Evolutionary conservation across 1,284 basidiomycete genomes (phyloP).

Genomic region (Schizopora paradoxa): DNA sequence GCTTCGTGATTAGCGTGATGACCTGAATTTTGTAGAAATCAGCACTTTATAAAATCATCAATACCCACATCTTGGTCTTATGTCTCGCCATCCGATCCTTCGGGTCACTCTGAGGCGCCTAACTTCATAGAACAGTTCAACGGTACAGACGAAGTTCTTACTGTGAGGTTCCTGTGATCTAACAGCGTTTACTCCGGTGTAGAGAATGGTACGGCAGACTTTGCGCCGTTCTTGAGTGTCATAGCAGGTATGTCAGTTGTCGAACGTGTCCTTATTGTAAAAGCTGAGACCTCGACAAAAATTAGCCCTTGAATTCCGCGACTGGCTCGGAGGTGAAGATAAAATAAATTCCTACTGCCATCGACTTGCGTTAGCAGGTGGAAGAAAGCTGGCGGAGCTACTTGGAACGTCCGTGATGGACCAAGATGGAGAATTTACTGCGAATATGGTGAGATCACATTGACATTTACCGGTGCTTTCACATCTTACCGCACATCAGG

Average conservation of each 20-base stretch:
- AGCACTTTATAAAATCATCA: slow-evolving; percentile 67
- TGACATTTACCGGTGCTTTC: not conserved
- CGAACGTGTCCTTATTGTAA: slow-evolving; percentile 21
- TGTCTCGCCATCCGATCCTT: slow-evolving; percentile 30
- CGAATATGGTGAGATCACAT: slow-evolving; percentile 59
- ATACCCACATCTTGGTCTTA: slow-evolving; percentile 72
- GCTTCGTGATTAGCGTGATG: not conserved
- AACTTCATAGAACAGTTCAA: slow-evolving; percentile 57
- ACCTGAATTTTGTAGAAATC: slow-evolving; percentile 49
- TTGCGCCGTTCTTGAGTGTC: slow-evolving; percentile 45
- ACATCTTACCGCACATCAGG: slow-evolving; percentile 29
- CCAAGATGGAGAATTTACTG: slow-evolving; percentile 58
- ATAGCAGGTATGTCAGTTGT: not conserved
- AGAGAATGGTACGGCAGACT: slow-evolving; percentile 75
- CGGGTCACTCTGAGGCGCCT: slow-evolving; percentile 25
- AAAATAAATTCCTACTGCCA: slow-evolving; percentile 76
- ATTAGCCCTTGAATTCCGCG: slow-evolving; percentile 72
- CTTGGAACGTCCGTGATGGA: slow-evolving; percentile 65
- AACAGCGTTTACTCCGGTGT: not conserved
- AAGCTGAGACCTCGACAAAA: too few relatives aligned
- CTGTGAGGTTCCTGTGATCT: slow-evolving; percentile 18
- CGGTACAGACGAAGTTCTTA: slow-evolving; percentile 36
- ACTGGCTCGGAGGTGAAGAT: slow-evolving; percentile 79
- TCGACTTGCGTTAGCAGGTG: slow-evolving; percentile 68
- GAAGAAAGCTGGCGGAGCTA: slow-evolving; percentile 55